Evolutionary conservation across 1,284 basidiomycete genomes (phyloP), one percentile per base, ranked within the genome.

Genomic region (Apiotrichum porosum): DNA sequence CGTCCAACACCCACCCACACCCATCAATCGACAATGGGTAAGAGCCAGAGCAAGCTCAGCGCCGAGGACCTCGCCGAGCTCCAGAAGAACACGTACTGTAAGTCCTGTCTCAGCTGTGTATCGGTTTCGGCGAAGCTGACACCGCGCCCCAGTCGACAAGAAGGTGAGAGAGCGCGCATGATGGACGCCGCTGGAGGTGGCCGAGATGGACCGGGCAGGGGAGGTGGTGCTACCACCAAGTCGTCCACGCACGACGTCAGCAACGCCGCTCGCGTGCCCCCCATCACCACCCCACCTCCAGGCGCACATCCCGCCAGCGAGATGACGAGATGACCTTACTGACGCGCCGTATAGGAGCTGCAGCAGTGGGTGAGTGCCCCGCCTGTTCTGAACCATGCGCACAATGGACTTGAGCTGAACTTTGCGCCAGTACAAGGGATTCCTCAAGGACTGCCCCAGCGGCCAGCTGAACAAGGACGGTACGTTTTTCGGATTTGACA

Each of bases 1-100:
- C 37, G 9, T 14, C 22, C n/a, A 17, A 18, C 19, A 10, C 37
- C 22, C 34, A 36, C 12, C 26, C 33, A 18, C 22, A 31, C 3
- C 35, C 18, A 9, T 12, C 23, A 34, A 9, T 12, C 23, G 28
- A 38, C 40, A 17, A 81, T 80, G 95, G 95, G 95, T 74, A 97
- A 97, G 79, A 88, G 88, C 35, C 92, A 97, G 75, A 90, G 86
- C 65, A 99, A 98, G 76, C 82, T 99, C 42, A 88, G 90, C 15
- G 84, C 88, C 33, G 94, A 98, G 61, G 91, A 98, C 76, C 84
- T 99, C 55, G 80, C 84, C 31, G 92, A 97, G 68, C 84, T 98
- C 47, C 93, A 97, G 77, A 95, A 93, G 81, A 89, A 91, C 76
- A 99, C 95, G 1, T 95, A 98, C 74, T 98, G 94, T 97, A 65